Conservation (phyloP, 2,329 filamentous ascomycete genomes). For the Penicillium sp. region DNA sequence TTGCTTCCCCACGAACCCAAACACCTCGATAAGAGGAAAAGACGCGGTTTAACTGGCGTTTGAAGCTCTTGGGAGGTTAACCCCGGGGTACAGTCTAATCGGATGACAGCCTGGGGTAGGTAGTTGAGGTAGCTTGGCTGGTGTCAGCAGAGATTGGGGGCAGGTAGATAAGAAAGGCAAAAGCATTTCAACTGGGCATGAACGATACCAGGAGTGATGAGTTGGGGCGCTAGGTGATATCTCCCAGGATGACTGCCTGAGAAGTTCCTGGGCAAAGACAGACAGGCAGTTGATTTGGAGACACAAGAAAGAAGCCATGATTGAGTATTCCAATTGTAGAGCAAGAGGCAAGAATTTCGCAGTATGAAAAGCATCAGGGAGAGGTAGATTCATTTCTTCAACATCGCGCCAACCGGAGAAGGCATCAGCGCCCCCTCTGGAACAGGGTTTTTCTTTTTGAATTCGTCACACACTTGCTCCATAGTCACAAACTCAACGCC, state of each 20-base stretch:
- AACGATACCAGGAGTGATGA: neutral
- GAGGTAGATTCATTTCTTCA: slow-evolving; percentile 2
- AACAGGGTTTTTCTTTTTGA: slow-evolving; percentile 27
- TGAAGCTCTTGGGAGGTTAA: neutral
- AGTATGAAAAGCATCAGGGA: neutral
- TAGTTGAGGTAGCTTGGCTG: slow-evolving; percentile 4
- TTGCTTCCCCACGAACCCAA: slow-evolving; percentile 17
- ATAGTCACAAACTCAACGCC: slow-evolving; percentile 33
- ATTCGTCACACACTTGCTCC: slow-evolving; percentile 31
- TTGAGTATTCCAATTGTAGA: neutral
- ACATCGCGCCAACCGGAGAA: slow-evolving; percentile 18
- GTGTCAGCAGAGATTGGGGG: neutral
- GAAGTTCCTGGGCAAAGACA: no score
- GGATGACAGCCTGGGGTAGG: slow-evolving; percentile 1
- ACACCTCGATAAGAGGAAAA: slow-evolving; percentile 13
- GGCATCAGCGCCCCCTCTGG: slow-evolving; percentile 26
- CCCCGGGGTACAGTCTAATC: slow-evolving; percentile 10
- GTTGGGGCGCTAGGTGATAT: neutral
- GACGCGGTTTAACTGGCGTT: neutral
- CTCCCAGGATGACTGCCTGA: neutral
- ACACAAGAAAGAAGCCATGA: neutral
- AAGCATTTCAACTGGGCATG: neutral
- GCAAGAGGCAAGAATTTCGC: no score
- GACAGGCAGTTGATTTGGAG: neutral
- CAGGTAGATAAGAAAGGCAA: neutral